Conservation (phyloP, 2,329 filamentous ascomycete species). For the Microdochium bolleyi region DNA sequence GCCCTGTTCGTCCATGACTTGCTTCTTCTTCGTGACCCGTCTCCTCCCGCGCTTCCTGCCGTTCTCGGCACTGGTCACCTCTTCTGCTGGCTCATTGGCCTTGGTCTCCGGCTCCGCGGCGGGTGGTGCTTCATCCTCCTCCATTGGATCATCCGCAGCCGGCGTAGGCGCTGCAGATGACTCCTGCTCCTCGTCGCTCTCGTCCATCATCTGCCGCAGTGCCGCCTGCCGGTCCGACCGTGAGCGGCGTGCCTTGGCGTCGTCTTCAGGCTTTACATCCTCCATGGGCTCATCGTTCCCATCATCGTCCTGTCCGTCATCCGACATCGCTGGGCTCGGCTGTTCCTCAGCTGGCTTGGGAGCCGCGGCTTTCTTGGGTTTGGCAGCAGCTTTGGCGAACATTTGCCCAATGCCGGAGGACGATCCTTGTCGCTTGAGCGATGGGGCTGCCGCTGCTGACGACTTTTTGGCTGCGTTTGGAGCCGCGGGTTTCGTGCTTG, state of each 20-base stretch:
- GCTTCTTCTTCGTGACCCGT: constrained; percentile 22
- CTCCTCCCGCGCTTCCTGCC: constrained; percentile 20
- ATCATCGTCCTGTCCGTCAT: constrained; percentile 23
- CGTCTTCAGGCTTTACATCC: constrained; percentile 11
- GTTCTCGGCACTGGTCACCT: constrained; percentile 15
- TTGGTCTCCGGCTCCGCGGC: constrained; percentile 13
- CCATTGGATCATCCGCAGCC: constrained; percentile 11
- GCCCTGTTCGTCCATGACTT: constrained; percentile 23
- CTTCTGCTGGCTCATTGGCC: constrained; percentile 16
- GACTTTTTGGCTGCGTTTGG: constrained; percentile 31
- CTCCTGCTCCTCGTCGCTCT: constrained; percentile 21
- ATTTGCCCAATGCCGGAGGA: constrained; percentile 22
- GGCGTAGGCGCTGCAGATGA: constrained; percentile 10
- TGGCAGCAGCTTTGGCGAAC: constrained; percentile 22
- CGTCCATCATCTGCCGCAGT: constrained; percentile 24
- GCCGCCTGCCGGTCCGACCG: constrained; percentile 18
- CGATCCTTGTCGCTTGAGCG: constrained; percentile 40
- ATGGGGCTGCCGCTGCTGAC: constrained; percentile 14
- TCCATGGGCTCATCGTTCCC: constrained; percentile 16
- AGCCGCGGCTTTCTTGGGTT: constrained; percentile 18
- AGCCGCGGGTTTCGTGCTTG: constrained; percentile 14
- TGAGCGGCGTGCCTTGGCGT: constrained; percentile 10
- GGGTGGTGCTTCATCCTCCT: constrained; percentile 5
- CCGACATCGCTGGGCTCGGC: constrained; percentile 16
- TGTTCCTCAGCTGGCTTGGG: constrained; percentile 8